These are phyloP conservation scores for Phoma sp. DNA, from an alignment of 2,329 filamentous ascomycete species.

Conservation along the genomic window DNA sequence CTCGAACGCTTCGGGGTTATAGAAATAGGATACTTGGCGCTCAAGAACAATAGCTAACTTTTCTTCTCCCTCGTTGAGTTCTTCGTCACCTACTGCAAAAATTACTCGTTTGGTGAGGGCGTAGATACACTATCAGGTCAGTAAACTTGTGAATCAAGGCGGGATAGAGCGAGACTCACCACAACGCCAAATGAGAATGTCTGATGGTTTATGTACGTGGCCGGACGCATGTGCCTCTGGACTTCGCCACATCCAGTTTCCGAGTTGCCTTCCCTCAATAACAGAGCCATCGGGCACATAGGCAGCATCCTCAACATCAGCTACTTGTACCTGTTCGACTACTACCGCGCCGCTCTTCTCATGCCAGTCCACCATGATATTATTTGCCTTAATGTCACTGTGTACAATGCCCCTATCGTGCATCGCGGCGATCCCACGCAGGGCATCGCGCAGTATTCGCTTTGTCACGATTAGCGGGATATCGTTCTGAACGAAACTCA, in stretches of 20 bases:
- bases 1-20: conserved; percentile 47
- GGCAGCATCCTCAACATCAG: conserved; percentile 53
- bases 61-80: not conserved
- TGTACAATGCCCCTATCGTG: conserved; percentile 26
- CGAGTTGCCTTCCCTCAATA: conserved; percentile 48
- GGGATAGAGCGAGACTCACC: conserved; percentile 36
- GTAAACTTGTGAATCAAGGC: no score
- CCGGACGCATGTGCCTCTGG: conserved; percentile 55
- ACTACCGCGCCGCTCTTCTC: conserved; percentile 37
- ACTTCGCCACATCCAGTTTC: conserved; percentile 57
- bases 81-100: not conserved
- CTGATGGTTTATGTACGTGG: conserved; percentile 49
- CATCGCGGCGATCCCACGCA: conserved; percentile 14
- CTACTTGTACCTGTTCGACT: conserved; percentile 51
- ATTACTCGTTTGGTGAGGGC: not conserved
- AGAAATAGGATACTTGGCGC: conserved; percentile 59
- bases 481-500: conserved; percentile 53
- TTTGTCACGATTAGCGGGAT: conserved; percentile 50
- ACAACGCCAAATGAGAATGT: conserved; percentile 57
- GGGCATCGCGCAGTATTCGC: conserved; percentile 49
- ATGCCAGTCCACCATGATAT: conserved; percentile 54
- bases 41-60: conserved; percentile 34
- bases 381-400: conserved; percentile 54
- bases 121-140: not conserved
- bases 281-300: conserved; percentile 49